A percentile compares a stretch with the other conserved stretches of the same genome.
Evolutionary conservation across 177 flowering plant genomes (phyloP).

Genomic region (Vitis hybrid): DNA sequence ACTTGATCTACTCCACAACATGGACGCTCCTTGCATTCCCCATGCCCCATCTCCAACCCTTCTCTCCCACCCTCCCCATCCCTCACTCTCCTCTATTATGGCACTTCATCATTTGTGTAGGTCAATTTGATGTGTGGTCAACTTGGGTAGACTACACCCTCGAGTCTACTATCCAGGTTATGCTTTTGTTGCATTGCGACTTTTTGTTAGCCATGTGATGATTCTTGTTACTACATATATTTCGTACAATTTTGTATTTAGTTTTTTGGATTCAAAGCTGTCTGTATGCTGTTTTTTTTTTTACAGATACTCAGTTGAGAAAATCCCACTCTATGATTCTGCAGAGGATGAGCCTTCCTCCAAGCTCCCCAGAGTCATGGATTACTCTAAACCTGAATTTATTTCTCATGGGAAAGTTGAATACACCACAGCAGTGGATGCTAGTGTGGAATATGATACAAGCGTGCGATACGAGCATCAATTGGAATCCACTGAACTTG

Average conservation of each 20-base stretch:
- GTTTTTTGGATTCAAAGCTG: neutral
- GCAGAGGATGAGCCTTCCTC: constrained; percentile 80
- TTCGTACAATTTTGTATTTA: neutral
- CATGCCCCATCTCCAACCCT: too few relatives aligned
- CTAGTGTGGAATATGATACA: constrained; percentile 17
- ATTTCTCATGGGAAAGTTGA: constrained; percentile 17
- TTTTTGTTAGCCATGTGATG: too few relatives aligned
- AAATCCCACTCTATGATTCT: constrained; percentile 89
- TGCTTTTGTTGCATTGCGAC: too few relatives aligned
- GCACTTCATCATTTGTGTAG: too few relatives aligned
- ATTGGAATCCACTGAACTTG: constrained; percentile 28
- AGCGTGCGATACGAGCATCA: constrained; percentile 19
- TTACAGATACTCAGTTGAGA: constrained; percentile 83
- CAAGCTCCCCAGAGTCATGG: constrained; percentile 31
- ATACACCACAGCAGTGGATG: constrained; percentile 25
- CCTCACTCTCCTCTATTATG: too few relatives aligned
- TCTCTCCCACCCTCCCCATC: too few relatives aligned
- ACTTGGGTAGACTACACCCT: too few relatives aligned
- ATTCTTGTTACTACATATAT: too few relatives aligned
- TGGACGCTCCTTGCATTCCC: too few relatives aligned
- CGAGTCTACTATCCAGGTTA: too few relatives aligned
- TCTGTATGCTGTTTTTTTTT: neutral
- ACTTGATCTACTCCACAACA: too few relatives aligned
- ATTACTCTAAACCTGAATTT: constrained; percentile 22
- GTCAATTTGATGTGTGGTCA: too few relatives aligned